Evolutionary conservation across 106 monocot genomes (phyloP), one percentile per base, ranked within the genome.

Genomic region (Phalaenopsis equestris): DNA sequence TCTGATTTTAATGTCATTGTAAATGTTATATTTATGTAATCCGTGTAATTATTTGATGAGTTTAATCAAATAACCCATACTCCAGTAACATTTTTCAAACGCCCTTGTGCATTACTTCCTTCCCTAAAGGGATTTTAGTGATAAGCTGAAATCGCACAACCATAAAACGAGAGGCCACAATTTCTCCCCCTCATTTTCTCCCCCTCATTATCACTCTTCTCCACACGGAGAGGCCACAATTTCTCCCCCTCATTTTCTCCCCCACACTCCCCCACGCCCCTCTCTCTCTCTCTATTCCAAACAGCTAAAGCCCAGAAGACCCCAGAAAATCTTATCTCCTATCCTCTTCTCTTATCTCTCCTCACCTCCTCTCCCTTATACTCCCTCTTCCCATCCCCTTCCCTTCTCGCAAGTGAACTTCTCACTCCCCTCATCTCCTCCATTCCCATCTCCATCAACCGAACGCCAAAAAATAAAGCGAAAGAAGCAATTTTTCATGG

Each of bases 321-420:
- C 48, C 83, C 83, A 79, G 79, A 88, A 81, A 86, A 88, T 81
- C 88, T 86, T 88, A 86, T 86, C 85, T 64, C 77, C 77, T 73
- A 75, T 82, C 70, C 52, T 52, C 52, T 52, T 52, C 52, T 12
- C 52, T 52, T 64, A 64, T 30, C 67, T 67, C 23, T 64, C 55
- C 72, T 49, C 48, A 58, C 36, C 82, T 56, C 16, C 47, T 75
- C 85, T 16, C 38, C 24, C 45, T 38, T 64, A 74, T 43, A 15
- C 42, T 41, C 42, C 48, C 18, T 74, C 74, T 74, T 43, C 78
- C 52, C 3, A 52, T 52, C 52, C 52, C 52, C 52, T 6, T 6
- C 9, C 43, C 3, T 4, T 6, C 6, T 45, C 48, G 14, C 14
- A 17, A 48, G 67, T 36, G 41, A 18, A 15, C 56, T 64, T 56